These are phyloP conservation scores for Microbotryum violaceum DNA, from an alignment of 1,284 basidiomycete genomes.

Conservation along the genomic window DNA sequence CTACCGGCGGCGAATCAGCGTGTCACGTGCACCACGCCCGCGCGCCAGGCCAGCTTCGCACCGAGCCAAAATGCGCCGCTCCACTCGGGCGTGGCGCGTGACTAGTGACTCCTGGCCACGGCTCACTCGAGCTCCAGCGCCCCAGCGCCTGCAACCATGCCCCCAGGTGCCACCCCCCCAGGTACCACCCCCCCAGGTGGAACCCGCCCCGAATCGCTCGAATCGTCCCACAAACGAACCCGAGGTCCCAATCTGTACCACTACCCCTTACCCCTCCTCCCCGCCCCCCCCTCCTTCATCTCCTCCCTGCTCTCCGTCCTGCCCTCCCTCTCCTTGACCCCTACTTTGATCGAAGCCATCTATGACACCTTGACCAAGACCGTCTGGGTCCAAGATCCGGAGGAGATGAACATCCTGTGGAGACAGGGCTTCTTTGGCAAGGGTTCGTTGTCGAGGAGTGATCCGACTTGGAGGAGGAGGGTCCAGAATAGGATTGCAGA, in stretches of 20 bases:
- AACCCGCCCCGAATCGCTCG: conserved; percentile 25
- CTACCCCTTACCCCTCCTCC: conserved; percentile 22
- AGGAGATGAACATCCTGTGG: conserved; percentile 68
- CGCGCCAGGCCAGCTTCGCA: too few species aligned
- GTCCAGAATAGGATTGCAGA: conserved; percentile 60
- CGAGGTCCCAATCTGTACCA: conserved; percentile 17
- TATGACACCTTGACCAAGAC: conserved; percentile 66
- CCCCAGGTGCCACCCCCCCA: background rate
- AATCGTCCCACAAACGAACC: conserved; percentile 18
- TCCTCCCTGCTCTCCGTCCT: conserved; percentile 55
- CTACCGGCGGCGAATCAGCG: too few species aligned
- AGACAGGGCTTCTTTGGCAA: conserved; percentile 93
- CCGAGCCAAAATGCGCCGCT: too few species aligned
- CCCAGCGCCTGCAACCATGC: background rate
- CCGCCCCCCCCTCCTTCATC: conserved; percentile 44
- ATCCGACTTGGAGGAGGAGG: conserved; percentile 73
- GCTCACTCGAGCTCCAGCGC: too few species aligned
- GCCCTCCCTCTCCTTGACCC: conserved; percentile 51
- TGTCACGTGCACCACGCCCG: too few species aligned
- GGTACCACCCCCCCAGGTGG: background rate
- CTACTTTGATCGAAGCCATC: conserved; percentile 53
- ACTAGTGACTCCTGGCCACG: too few species aligned
- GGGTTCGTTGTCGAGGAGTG: conserved; percentile 83
- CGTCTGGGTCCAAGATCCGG: conserved; percentile 64
- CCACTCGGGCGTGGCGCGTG: too few species aligned